phyloP scores from a whole-genome alignment of 257 asterid genomes.

The Forsythia viridissima region DNA sequence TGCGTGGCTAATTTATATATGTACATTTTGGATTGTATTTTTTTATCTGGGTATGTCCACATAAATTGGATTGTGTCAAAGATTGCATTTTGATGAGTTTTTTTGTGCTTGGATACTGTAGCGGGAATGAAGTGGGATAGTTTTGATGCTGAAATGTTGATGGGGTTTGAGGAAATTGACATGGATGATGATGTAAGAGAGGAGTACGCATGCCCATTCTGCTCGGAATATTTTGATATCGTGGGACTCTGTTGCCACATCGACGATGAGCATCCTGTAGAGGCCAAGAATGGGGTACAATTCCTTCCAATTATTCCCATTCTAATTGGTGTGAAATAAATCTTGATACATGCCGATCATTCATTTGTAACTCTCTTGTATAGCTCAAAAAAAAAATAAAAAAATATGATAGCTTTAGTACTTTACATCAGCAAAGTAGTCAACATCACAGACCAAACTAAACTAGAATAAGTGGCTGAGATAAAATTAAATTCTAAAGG shows the following conservation, averaged over 20 bases:
- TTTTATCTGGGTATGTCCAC: neutral
- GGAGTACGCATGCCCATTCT: slow-evolving; percentile 77
- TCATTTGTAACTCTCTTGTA: too few relatives aligned
- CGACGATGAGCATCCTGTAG: slow-evolving; percentile 83
- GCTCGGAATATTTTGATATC: slow-evolving; percentile 72
- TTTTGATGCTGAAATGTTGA: slow-evolving; percentile 72
- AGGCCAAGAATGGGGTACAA: slow-evolving; percentile 75
- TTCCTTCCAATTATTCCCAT: neutral
- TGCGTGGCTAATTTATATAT: too few relatives aligned
- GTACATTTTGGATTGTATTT: neutral
- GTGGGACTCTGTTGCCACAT: slow-evolving; percentile 87
- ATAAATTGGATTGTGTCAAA: neutral
- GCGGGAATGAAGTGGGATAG: slow-evolving; percentile 64
- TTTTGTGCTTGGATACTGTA: neutral
- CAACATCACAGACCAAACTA: neutral
- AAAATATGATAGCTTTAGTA: neutral
- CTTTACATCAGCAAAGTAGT: neutral
- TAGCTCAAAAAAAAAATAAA: too few relatives aligned
- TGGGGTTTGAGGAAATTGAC: slow-evolving; percentile 81
- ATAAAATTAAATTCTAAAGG: neutral
- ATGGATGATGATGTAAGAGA: slow-evolving; percentile 70
- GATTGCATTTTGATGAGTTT: neutral
- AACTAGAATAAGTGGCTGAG: neutral
- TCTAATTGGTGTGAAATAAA: neutral
- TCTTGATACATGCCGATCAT: neutral